Base-by-base conservation (phyloP, 345 rosid genomes). In the Nephelium lappaceum region DNA sequence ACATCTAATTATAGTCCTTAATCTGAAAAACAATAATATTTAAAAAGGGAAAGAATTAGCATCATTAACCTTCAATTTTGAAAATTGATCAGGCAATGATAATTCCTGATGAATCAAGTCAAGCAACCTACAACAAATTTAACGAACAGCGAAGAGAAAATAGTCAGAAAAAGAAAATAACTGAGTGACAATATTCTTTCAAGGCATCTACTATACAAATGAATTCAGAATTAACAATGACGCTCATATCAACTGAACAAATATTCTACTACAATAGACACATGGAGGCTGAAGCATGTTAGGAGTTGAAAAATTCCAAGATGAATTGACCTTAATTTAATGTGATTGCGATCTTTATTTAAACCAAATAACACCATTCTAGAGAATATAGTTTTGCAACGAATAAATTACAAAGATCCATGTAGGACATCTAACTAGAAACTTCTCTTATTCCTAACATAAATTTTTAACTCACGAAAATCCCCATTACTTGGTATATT, bases 61-160 rank as follows among this genome's bases (percentile, higher is more conserved):
- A n/a, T n/a, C n/a, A n/a, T n/a, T n/a, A n/a, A n/a, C n/a, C n/a
- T n/a, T n/a, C n/a, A n/a, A n/a, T n/a, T n/a, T n/a, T n/a, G n/a
- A n/a, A n/a, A n/a, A n/a, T n/a, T n/a, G n/a, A 89, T 96, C 87
- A 55, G 97, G 95, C 88, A 96, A 85, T 73, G 93, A 88, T 87
- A 93, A 81, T 74, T 94, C 99, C 77, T 89, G 98, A 85, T 90
- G 99, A 66, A 91, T 91, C 90, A 91, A 77, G 87, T 96, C 99
- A 83, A 90, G 77, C 89, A 96, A 88, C 91, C 99, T 96, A 80
- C 63, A 80, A 78, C n/a, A 68, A 69, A 83, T 73, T 14, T 24
- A 14, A 3, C 74, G 18, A 65, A 45, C 72, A 72, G 63, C 31
- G 55, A 38, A 12, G n/a, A 76, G 27, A 31, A 36, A 51, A 23